Evolutionary conservation across 768 basidiomycete species (phyloP).

Genomic region (Mycena crocata): DNA sequence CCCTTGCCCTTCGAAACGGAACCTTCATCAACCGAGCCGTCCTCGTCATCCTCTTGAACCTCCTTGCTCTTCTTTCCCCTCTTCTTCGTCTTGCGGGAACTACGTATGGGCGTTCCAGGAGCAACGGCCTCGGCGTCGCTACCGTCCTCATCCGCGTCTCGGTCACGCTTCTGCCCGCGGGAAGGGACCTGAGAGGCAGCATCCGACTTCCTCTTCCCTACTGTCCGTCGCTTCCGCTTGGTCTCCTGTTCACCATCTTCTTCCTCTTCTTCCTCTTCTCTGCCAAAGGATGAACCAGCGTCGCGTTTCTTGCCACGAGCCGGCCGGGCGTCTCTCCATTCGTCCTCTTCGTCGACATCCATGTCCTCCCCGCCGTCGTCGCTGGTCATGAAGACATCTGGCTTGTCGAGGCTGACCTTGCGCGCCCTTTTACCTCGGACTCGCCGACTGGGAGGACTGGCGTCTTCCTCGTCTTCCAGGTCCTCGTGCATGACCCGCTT

Average conservation of each 20-base stretch:
- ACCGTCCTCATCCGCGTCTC: conserved; percentile 61
- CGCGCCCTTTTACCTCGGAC: conserved; percentile 65
- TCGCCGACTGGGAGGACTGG: conserved; percentile 46
- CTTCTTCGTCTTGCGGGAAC: conserved; percentile 58
- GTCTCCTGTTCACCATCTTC: conserved; percentile 55
- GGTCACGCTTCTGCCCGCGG: conserved; percentile 77
- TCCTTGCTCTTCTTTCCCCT: conserved; percentile 58
- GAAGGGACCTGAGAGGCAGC: conserved; percentile 38
- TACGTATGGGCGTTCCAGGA: conserved; percentile 35
- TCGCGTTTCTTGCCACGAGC: conserved; percentile 80
- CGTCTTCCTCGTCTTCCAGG: conserved; percentile 58
- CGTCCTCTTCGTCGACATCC: conserved; percentile 60
- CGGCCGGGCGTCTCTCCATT: conserved; percentile 57
- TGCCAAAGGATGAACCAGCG: conserved; percentile 77
- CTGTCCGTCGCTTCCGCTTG: conserved; percentile 68
- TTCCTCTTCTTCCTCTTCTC: conserved; percentile 57
- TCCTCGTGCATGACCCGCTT: conserved; percentile 64
- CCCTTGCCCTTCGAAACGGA: conserved; percentile 66
- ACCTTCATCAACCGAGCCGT: conserved; percentile 53
- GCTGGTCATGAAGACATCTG: conserved; percentile 41
- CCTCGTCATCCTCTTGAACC: conserved; percentile 46
- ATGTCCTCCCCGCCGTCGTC: conserved; percentile 54
- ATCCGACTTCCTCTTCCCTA: conserved; percentile 66
- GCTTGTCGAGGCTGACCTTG: conserved; percentile 62
- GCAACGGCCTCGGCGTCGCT: conserved; percentile 56